phyloP scores from a whole-genome alignment of 2,329 filamentous ascomycete genomes.

The Sclerotinia glacialis region DNA sequence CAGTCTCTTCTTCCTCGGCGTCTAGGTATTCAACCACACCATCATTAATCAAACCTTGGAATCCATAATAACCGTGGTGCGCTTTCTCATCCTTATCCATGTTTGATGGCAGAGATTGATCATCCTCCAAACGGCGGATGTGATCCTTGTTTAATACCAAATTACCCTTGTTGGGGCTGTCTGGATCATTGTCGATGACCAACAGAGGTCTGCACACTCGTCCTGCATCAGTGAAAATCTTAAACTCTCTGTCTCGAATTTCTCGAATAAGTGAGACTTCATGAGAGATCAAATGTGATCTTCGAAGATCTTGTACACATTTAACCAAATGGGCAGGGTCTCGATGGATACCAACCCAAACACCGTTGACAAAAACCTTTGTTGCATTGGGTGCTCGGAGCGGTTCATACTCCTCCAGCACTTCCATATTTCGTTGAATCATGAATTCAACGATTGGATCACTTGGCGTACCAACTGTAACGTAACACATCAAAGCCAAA shows the following conservation, averaged over 20 bases:
- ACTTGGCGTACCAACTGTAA: conserved; percentile 89
- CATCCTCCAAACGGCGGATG: conserved; percentile 71
- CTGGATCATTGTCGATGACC: conserved; percentile 81
- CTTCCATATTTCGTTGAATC: conserved; percentile 92
- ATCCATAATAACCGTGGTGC: conserved; percentile 67
- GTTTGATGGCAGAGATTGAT: conserved; percentile 63
- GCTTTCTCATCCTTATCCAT: conserved; percentile 56
- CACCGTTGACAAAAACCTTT: conserved; percentile 97
- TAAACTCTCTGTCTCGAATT: conserved; percentile 96
- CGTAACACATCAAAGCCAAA: conserved; percentile 94
- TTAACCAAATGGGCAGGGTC: conserved; percentile 83
- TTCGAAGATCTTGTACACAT: conserved; percentile 72
- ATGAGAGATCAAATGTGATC: conserved; percentile 79
- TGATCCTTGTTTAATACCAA: conserved; percentile 84
- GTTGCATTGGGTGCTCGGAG: conserved; percentile 84
- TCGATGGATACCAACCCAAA: conserved; percentile 94
- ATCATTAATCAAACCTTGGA: conserved; percentile 78
- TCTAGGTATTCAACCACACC: conserved; percentile 96
- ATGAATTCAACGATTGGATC: conserved; percentile 93
- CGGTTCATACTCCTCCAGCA: conserved; percentile 91
- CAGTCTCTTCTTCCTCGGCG: conserved; percentile 95
- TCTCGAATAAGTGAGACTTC: conserved; percentile 95
- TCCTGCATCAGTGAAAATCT: conserved; percentile 95
- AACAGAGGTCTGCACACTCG: conserved; percentile 92
- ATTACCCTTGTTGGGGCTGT: conserved; percentile 70